These are phyloP conservation scores for Coccinonectria pachysandricola DNA, from an alignment of 2,329 filamentous ascomycete genomes.

Conservation along the genomic window DNA sequence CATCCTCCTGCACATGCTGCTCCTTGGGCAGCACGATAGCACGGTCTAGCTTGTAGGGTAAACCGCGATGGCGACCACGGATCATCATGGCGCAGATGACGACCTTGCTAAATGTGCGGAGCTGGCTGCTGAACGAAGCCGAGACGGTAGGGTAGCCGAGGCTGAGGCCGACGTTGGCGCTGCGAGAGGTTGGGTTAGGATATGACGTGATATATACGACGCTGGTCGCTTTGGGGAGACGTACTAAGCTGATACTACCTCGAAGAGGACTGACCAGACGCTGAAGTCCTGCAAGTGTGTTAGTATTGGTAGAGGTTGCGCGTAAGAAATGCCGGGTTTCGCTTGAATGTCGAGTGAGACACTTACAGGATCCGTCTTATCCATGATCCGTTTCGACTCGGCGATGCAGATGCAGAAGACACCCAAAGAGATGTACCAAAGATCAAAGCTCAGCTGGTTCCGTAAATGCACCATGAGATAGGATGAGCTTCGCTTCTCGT, in stretches of 20 bases:
- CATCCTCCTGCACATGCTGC: conserved; percentile 8
- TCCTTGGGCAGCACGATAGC: conserved; percentile 24
- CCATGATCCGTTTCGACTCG: conserved; percentile 18
- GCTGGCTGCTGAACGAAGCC: conserved; percentile 21
- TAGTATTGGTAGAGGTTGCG: background rate
- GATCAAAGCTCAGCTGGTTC: conserved; percentile 30
- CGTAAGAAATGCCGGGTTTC: too few relatives aligned
- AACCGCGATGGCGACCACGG: conserved; percentile 25
- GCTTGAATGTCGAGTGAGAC: rapidly evolving
- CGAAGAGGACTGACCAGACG: conserved; percentile 24
- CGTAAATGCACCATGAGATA: conserved; percentile 26
- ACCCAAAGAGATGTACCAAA: conserved; percentile 32
- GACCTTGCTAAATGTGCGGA: conserved; percentile 25
- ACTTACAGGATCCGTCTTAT: conserved; percentile 16
- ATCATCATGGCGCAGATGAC: conserved; percentile 30
- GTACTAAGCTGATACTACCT: conserved; percentile 25
- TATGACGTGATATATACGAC: too few relatives aligned
- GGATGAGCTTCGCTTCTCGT: conserved; percentile 18
- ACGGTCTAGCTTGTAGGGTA: conserved; percentile 25
- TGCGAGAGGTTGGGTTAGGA: too few relatives aligned
- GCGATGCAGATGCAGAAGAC: conserved; percentile 26
- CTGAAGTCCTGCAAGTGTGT: conserved; percentile 15
- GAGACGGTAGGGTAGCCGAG: conserved; percentile 22
- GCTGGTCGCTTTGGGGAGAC: conserved; percentile 4
- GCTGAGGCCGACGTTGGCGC: conserved; percentile 26